Evolutionary conservation across 257 asterid species (phyloP).

Genomic region (Petunia secreta): DNA sequence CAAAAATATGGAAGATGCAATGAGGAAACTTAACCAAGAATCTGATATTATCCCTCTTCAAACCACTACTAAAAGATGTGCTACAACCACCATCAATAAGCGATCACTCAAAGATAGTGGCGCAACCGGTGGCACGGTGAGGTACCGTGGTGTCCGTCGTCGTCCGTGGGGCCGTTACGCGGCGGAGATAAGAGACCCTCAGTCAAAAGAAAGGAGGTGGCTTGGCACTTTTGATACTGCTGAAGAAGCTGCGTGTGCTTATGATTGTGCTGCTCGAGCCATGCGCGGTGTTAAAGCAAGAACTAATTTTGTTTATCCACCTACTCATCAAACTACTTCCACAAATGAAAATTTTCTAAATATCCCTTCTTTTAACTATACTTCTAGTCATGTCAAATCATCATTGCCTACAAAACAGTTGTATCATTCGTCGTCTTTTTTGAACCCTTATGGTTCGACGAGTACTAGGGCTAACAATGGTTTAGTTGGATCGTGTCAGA

Average conservation of each 20-base stretch:
- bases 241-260: conserved; percentile 94
- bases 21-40: conserved; percentile 62
- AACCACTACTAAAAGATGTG: conserved; percentile 46
- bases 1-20: conserved; percentile 75
- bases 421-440: neutral
- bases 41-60: conserved; percentile 29
- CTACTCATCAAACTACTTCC: conserved; percentile 31
- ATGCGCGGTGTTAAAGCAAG: conserved; percentile 91
- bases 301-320: conserved; percentile 81
- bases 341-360: conserved; percentile 20
- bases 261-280: conserved; percentile 91
- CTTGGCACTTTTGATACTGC: conserved; percentile 93
- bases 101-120: conserved; percentile 49
- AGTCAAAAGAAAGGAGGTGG: conserved; percentile 86
- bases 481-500: neutral
- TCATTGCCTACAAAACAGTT: conserved; percentile 3
- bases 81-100: conserved; percentile 37
- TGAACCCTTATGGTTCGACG: conserved; percentile 41
- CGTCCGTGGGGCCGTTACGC: conserved; percentile 99
- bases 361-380: neutral
- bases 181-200: conserved; percentile 93
- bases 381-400: neutral
- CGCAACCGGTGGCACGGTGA: conserved; percentile 38
- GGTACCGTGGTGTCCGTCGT: conserved; percentile 93
- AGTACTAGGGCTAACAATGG: neutral